A percentile compares a stretch with the other conserved stretches of the same genome.
phyloP scores from a whole-genome alignment of 2,329 filamentous ascomycete genomes.

The Beauveria sp. region DNA sequence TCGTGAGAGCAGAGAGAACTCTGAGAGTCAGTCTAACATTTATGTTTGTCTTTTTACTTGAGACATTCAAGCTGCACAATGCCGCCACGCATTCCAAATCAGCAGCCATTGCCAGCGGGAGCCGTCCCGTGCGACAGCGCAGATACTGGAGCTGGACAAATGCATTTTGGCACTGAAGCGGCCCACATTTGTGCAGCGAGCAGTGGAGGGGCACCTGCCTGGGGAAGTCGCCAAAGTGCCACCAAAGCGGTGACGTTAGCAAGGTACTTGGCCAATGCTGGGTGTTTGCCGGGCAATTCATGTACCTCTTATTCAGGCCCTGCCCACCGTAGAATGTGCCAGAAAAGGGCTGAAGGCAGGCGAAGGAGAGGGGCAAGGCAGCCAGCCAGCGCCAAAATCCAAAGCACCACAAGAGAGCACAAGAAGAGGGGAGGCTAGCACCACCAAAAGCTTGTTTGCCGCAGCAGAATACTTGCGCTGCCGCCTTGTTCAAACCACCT shows the following conservation, averaged over 20 bases:
- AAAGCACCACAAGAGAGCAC: not conserved
- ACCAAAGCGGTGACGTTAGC: not conserved
- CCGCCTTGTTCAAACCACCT: not conserved
- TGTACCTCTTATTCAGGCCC: not conserved
- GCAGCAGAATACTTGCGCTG: not conserved
- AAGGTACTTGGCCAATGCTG: not conserved
- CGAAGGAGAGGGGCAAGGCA: constrained; percentile 2
- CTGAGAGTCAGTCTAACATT: not conserved
- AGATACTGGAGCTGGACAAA: not conserved
- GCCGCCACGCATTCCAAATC: not conserved
- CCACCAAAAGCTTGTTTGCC: not conserved
- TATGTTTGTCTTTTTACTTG: not conserved
- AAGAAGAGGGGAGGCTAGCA: not conserved
- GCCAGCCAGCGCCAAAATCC: not conserved
- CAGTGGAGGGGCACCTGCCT: not conserved
- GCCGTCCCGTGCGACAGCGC: not conserved
- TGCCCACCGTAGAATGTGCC: constrained; percentile 8
- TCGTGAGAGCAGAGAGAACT: no score
- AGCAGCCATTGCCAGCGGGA: not conserved
- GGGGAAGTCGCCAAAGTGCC: not conserved
- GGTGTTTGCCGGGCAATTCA: not conserved
- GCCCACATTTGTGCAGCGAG: not conserved
- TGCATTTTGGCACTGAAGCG: not conserved
- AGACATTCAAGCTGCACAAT: not conserved
- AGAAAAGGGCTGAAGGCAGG: constrained; percentile 9